phyloP scores from a whole-genome alignment of 2,329 filamentous ascomycete species.

The Blastomyces percursus region DNA sequence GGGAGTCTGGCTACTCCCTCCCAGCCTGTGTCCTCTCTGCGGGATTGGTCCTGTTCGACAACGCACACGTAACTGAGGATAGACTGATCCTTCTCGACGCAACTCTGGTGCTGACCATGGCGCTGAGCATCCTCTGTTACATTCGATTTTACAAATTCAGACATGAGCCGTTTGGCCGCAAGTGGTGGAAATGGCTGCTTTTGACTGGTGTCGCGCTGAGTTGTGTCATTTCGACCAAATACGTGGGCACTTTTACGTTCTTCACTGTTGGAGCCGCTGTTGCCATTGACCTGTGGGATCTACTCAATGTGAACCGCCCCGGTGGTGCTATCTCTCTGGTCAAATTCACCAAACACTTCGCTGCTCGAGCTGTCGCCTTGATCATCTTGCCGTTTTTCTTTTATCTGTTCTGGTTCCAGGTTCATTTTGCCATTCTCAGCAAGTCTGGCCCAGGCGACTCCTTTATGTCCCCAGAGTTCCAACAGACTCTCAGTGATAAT shows the following conservation, averaged over 20 bases:
- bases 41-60: slow-evolving; percentile 83
- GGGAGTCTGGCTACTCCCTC: slow-evolving; percentile 96
- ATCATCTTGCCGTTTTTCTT: slow-evolving; percentile 91
- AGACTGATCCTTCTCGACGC: slow-evolving; percentile 90
- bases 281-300: slow-evolving; percentile 85
- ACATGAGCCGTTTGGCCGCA: slow-evolving; percentile 77
- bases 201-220: slow-evolving; percentile 88
- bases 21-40: slow-evolving; percentile 83
- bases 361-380: slow-evolving; percentile 71
- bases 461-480: slow-evolving; percentile 98
- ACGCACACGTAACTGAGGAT: slow-evolving; percentile 94
- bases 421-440: slow-evolving; percentile 84
- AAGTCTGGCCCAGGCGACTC: slow-evolving; percentile 91
- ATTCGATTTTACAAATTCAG: slow-evolving; percentile 96
- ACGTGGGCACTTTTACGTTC: slow-evolving; percentile 93
- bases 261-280: slow-evolving; percentile 93
- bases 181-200: slow-evolving; percentile 99
- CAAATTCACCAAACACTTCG: slow-evolving; percentile 81
- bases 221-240: slow-evolving; percentile 97
- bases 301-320: slow-evolving; percentile 77
- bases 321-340: slow-evolving; percentile 68
- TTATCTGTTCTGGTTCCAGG: slow-evolving; percentile 99
- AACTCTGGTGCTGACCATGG: slow-evolving; percentile 90
- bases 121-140: slow-evolving; percentile 84
- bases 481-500: slow-evolving; percentile 94